phyloP scores from a whole-genome alignment of 2,329 filamentous ascomycete species.

The Claviceps lovelessii region DNA sequence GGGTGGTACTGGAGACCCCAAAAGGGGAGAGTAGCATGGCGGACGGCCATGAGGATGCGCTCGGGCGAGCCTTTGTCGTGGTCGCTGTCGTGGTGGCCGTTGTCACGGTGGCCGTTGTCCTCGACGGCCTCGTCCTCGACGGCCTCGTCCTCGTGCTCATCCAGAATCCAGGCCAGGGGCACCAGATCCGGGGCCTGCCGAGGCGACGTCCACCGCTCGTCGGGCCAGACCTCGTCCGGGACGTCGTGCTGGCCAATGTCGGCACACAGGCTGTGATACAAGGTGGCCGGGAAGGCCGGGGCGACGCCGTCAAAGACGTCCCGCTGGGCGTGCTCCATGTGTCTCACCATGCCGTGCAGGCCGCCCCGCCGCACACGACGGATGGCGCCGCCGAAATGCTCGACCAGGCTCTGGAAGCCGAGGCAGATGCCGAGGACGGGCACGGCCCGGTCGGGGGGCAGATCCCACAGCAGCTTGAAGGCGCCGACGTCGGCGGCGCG shows the following conservation, averaged over 20 bases:
- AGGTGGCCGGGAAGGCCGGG: constrained; percentile 48
- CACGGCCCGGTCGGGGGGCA: constrained; percentile 43
- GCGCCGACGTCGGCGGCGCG: constrained; percentile 65
- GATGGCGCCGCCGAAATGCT: constrained; percentile 52
- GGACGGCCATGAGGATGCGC: constrained; percentile 61
- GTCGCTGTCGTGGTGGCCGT: too few relatives aligned
- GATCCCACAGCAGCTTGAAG: constrained; percentile 61
- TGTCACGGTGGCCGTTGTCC: too few relatives aligned
- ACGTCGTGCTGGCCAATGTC: constrained; percentile 36
- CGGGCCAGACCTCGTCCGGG: constrained; percentile 20
- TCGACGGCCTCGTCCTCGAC: constrained; percentile 24
- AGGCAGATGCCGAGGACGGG: constrained; percentile 82
- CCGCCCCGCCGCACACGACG: constrained; percentile 54
- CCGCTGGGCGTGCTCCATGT: constrained; percentile 40
- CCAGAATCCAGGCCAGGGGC: constrained; percentile 48
- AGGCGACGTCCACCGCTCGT: constrained; percentile 25
- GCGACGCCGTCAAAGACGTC: constrained; percentile 54
- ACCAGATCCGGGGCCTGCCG: constrained; percentile 27
- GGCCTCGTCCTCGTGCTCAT: constrained; percentile 16
- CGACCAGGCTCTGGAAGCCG: constrained; percentile 71
- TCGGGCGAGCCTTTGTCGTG: constrained; percentile 16
- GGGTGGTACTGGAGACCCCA: constrained; percentile 88
- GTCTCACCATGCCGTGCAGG: constrained; percentile 66
- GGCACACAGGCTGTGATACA: constrained; percentile 56
- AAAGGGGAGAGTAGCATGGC: constrained; percentile 54